phyloP scores from a whole-genome alignment of 139 green algal genomes.

The Micromonas commoda region DNA sequence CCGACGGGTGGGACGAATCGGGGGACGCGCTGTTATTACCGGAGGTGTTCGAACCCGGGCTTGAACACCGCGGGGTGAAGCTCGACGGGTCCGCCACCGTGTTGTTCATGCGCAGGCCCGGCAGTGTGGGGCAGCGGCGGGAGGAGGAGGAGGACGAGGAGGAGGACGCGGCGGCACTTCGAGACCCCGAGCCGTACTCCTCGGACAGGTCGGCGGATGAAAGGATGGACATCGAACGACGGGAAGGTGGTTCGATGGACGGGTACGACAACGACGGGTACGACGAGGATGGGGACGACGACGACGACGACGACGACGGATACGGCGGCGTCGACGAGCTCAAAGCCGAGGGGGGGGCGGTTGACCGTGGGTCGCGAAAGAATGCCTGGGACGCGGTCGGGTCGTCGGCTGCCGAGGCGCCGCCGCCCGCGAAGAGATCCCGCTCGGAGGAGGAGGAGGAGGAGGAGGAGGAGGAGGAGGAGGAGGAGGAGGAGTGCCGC shows the following conservation, averaged over 20 bases:
- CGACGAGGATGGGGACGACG: neutral
- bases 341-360: neutral
- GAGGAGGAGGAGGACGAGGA: too few species aligned
- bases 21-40: too few species aligned
- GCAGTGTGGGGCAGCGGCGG: too few species aligned
- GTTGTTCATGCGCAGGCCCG: too few species aligned
- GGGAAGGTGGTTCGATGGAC: neutral
- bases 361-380: neutral
- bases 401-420: neutral
- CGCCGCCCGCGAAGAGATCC: neutral
- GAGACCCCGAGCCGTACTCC: too few species aligned
- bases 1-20: too few species aligned
- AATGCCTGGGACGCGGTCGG: neutral
- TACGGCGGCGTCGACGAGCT: neutral
- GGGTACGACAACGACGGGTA: neutral
- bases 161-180: too few species aligned
- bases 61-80: neutral
- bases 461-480: neutral
- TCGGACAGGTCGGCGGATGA: too few species aligned
- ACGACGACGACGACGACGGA: neutral
- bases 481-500: too few species aligned
- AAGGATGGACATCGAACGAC: too few species aligned
- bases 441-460: neutral
- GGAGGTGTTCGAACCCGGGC: too few species aligned
- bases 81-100: too few species aligned